Conservation (phyloP, 805 yeast species). For the Lipomyces chichibuensis region DNA sequence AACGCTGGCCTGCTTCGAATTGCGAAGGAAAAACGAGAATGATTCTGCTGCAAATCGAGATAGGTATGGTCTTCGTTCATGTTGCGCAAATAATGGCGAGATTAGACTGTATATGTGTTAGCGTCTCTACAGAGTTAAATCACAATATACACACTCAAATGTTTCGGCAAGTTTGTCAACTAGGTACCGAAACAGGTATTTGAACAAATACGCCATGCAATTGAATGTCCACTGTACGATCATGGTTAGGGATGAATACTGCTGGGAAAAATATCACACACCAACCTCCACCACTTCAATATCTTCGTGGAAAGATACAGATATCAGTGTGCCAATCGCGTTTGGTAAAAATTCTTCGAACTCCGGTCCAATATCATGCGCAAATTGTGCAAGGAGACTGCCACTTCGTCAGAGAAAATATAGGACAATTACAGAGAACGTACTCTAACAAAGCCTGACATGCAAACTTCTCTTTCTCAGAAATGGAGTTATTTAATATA, state of each 20-base stretch:
- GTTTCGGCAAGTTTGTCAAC: slow-evolving; percentile 70
- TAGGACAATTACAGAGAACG: slow-evolving; percentile 15
- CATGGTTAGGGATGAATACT: not conserved
- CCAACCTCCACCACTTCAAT: slow-evolving; percentile 62
- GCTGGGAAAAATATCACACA: not conserved
- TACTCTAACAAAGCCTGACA: slow-evolving; percentile 78
- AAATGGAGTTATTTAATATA: slow-evolving; percentile 53
- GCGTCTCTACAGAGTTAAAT: not conserved
- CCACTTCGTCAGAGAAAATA: slow-evolving; percentile 8
- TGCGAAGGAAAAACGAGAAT: slow-evolving; percentile 77
- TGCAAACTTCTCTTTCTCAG: slow-evolving; percentile 65
- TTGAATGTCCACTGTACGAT: slow-evolving; percentile 65
- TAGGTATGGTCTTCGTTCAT: slow-evolving; percentile 60
- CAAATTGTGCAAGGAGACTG: slow-evolving; percentile 70
- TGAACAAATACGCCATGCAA: slow-evolving; percentile 83
- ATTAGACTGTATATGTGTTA: slow-evolving; percentile 19
- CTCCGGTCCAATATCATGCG: slow-evolving; percentile 91
- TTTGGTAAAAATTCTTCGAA: slow-evolving; percentile 69
- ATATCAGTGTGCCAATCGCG: slow-evolving; percentile 56
- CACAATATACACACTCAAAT: slow-evolving; percentile 66
- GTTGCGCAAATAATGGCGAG: slow-evolving; percentile 51
- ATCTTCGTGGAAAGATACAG: slow-evolving; percentile 57
- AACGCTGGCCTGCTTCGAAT: slow-evolving; percentile 57
- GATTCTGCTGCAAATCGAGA: slow-evolving; percentile 90
- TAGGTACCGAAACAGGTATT: slow-evolving; percentile 71